These are phyloP conservation scores for Chondrus crispus DNA, from an alignment of 23 red algal genomes.

Conservation along the genomic window DNA sequence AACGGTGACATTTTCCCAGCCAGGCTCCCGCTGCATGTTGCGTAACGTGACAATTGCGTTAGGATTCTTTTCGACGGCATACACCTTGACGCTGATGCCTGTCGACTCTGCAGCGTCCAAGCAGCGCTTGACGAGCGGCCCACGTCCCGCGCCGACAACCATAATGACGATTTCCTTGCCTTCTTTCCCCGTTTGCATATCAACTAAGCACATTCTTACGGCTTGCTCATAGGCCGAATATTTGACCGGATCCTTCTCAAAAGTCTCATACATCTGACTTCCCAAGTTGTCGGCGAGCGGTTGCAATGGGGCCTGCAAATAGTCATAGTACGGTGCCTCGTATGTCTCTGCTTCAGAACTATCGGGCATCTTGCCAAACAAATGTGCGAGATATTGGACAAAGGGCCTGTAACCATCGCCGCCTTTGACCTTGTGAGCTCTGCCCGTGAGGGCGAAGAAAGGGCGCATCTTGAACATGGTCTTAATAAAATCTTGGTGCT, in stretches of 20 bases:
- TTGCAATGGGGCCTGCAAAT: conserved; percentile 82
- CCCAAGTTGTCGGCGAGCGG: conserved; percentile 87
- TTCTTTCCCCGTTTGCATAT: conserved; percentile 27
- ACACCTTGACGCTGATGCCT: conserved; percentile 37
- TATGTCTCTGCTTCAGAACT: conserved; percentile 61
- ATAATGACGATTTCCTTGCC: conserved; percentile 68
- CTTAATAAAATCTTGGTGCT: conserved; percentile 69
- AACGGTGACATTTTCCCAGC: conserved; percentile 71
- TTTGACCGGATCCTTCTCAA: conserved; percentile 89
- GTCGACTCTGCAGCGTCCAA: conserved; percentile 62
- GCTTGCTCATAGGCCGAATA: conserved; percentile 83
- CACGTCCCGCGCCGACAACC: conserved; percentile 85
- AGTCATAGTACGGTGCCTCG: conserved; percentile 80
- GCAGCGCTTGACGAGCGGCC: conserved; percentile 63
- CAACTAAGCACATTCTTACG: conserved; percentile 60
- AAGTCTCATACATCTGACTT: conserved; percentile 81
- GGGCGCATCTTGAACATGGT: conserved; percentile 73
- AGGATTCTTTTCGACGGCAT: conserved; percentile 87
- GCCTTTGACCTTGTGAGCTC: conserved; percentile 54
- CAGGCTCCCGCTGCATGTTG: conserved; percentile 64
- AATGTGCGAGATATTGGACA: conserved; percentile 80
- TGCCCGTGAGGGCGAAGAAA: conserved; percentile 63
- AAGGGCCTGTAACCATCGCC: conserved; percentile 79
- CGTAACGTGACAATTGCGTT: conserved; percentile 74
- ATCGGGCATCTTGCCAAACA: conserved; percentile 78